phyloP scores from a whole-genome alignment of 1,284 basidiomycete genomes.

The Mycosarcoma mackinlayi region DNA sequence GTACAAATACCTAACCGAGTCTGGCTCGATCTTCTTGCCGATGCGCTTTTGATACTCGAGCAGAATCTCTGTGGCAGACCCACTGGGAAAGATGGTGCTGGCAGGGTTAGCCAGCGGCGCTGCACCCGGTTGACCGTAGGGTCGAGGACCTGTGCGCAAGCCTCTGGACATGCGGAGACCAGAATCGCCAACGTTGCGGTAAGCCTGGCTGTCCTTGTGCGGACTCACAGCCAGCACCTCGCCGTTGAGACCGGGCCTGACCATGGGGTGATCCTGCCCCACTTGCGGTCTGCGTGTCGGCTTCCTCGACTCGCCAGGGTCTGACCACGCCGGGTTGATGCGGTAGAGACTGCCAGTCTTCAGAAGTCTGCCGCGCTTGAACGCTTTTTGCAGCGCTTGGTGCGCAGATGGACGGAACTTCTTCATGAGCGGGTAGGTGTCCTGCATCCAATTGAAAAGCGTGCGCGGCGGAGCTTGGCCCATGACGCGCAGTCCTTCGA shows the following conservation, averaged over 20 bases:
- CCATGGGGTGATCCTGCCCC: constrained; percentile 59
- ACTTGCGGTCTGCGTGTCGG: constrained; percentile 57
- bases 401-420: constrained; percentile 66
- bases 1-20: constrained; percentile 27
- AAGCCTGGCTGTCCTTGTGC: constrained; percentile 56
- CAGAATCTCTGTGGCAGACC: constrained; percentile 53
- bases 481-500: constrained; percentile 57
- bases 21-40: constrained; percentile 44
- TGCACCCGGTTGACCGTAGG: constrained; percentile 59
- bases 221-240: constrained; percentile 56
- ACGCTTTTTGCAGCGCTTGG: constrained; percentile 65
- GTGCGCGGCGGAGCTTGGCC: constrained; percentile 57
- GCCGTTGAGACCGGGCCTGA: constrained; percentile 57
- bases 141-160: constrained; percentile 46
- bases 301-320: constrained; percentile 53
- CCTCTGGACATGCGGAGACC: constrained; percentile 28
- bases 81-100: constrained; percentile 62
- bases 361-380: constrained; percentile 63
- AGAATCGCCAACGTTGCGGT: constrained; percentile 48
- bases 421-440: constrained; percentile 62
- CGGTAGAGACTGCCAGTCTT: constrained; percentile 63
- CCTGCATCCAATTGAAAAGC: constrained; percentile 63
- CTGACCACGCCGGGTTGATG: constrained; percentile 61
- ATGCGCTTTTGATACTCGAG: constrained; percentile 58
- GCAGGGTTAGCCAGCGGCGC: constrained; percentile 59